These are phyloP conservation scores for Cyclotella baltica DNA, from an alignment of 108 stramenopile species.

Conservation along the genomic window DNA sequence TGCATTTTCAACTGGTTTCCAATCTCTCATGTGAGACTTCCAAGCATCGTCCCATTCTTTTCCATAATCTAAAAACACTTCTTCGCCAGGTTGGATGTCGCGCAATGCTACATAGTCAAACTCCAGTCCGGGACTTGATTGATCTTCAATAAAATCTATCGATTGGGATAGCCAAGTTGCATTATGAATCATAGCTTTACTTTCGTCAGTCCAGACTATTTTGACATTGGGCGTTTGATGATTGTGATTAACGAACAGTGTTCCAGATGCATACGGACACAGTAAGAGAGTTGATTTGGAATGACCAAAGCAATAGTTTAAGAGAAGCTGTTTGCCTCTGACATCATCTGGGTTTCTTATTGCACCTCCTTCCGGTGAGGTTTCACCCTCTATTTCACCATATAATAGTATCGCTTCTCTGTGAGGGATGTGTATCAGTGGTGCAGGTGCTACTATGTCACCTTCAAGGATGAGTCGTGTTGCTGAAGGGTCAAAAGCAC, in stretches of 20 bases:
- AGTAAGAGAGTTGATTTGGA: slow-evolving; percentile 45
- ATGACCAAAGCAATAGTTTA: slow-evolving; percentile 68
- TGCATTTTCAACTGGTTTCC: slow-evolving; percentile 18
- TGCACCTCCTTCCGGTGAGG: not conserved
- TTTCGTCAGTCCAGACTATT: slow-evolving; percentile 23
- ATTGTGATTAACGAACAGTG: slow-evolving; percentile 36
- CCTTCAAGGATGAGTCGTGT: slow-evolving; percentile 46
- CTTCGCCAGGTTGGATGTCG: slow-evolving; percentile 33
- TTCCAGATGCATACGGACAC: slow-evolving; percentile 45
- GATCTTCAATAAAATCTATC: slow-evolving; percentile 31
- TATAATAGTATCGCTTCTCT: slow-evolving; percentile 26
- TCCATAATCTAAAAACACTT: slow-evolving; percentile 40
- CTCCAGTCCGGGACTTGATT: slow-evolving; percentile 44
- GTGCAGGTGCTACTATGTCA: slow-evolving; percentile 46
- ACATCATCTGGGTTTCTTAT: slow-evolving; percentile 20
- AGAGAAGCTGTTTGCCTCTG: slow-evolving; percentile 51
- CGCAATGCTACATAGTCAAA: slow-evolving; percentile 48
- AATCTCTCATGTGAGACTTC: slow-evolving; percentile 16
- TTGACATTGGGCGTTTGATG: slow-evolving; percentile 19
- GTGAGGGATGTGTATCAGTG: slow-evolving; percentile 53
- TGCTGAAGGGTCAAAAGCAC: not conserved
- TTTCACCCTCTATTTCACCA: slow-evolving; percentile 9
- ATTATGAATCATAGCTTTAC: slow-evolving; percentile 25
- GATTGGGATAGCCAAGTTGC: slow-evolving; percentile 30
- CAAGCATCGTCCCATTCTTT: slow-evolving; percentile 32